Percentiles rank a stretch among this genome's conserved stretches.
Evolutionary conservation across 2,329 filamentous ascomycete genomes (phyloP).

Genomic region (Pseudogymnoascus sp.): DNA sequence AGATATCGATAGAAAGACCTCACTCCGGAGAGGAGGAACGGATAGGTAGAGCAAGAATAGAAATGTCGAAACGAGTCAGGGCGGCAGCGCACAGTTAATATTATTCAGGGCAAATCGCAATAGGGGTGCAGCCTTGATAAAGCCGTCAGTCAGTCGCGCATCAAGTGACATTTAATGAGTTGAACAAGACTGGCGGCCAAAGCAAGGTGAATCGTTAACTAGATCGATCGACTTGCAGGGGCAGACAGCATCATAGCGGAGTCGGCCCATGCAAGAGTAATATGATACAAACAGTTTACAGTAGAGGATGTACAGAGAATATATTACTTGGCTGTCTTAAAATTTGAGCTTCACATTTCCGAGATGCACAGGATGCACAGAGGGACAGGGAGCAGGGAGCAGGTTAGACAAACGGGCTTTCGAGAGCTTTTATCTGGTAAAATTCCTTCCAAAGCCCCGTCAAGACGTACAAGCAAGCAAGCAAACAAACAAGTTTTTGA

Average conservation of each 20-base stretch:
- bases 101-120: not conserved
- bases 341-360: not conserved
- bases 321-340: conserved; percentile 4
- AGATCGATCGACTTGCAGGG: conserved; percentile 9
- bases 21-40: conserved; percentile 7
- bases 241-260: conserved; percentile 7
- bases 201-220: conserved; percentile 8
- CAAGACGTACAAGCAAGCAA: not conserved
- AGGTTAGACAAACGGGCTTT: not conserved
- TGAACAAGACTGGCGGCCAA: not conserved
- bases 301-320: conserved; percentile 7
- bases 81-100: not conserved
- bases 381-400: not conserved
- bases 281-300: conserved; percentile 9
- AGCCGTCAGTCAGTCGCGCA: not conserved
- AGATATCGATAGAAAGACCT: conserved; percentile 1
- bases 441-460: not conserved
- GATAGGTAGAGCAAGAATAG: conserved; percentile 1
- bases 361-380: not conserved
- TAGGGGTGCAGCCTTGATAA: conserved; percentile 8
- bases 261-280: conserved; percentile 8
- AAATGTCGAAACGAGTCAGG: not conserved
- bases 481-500: not conserved
- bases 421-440: not conserved
- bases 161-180: conserved; percentile 8